A percentile compares a stretch with the other conserved stretches of the same genome.
Conservation (phyloP, 129 eudicot genomes). For the Helichrysum umbraculigerum region DNA sequence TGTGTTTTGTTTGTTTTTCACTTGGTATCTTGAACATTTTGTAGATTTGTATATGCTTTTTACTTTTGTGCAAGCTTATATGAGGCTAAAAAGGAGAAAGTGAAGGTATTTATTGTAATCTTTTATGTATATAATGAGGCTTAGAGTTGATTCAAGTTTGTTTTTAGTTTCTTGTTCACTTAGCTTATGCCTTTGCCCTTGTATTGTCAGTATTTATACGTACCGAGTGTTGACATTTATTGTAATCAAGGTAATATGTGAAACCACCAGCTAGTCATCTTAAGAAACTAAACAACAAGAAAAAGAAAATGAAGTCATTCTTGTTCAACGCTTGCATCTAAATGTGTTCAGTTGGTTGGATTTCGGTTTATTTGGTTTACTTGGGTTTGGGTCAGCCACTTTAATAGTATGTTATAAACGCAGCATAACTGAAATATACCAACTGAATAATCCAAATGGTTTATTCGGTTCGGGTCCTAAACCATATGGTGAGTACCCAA, state of each 20-base stretch:
- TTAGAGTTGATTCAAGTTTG: neutral
- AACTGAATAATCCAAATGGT: too few relatives aligned
- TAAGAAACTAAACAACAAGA: neutral
- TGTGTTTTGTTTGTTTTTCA: constrained; percentile 21
- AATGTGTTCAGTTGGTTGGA: neutral
- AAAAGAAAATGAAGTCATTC: neutral
- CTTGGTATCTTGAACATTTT: constrained; percentile 19
- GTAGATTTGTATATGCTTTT: constrained; percentile 42
- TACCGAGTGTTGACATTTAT: neutral
- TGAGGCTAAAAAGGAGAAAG: constrained; percentile 30
- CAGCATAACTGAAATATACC: neutral
- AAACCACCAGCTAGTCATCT: too few relatives aligned
- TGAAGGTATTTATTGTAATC: constrained; percentile 42
- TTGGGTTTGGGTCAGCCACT: too few relatives aligned
- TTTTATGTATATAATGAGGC: constrained; percentile 44
- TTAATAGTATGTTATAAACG: neutral
- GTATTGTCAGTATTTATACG: neutral
- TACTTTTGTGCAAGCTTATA: constrained; percentile 24
- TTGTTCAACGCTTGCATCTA: neutral
- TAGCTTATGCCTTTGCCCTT: neutral
- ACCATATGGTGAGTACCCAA: too few relatives aligned
- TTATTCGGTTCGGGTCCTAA: neutral
- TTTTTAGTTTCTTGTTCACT: neutral
- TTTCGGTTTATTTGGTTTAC: neutral
- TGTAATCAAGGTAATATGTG: neutral